Evolutionary conservation across 2,329 filamentous ascomycete species (phyloP), one percentile per base, ranked within the genome.

Genomic region (Fusarium equiseti): DNA sequence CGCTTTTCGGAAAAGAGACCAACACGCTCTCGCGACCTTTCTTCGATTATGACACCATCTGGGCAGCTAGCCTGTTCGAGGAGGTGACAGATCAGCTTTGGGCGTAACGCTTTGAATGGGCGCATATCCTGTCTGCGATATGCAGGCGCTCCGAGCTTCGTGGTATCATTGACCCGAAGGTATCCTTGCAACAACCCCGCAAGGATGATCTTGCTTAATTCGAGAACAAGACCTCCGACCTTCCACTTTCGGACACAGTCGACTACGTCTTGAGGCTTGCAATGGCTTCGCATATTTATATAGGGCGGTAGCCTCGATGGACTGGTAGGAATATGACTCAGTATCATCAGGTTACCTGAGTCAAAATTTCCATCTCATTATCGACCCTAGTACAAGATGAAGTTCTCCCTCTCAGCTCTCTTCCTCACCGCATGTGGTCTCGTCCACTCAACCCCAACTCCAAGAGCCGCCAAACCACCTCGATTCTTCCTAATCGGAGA

Each of bases 1-100:
- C 42, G 2, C 16, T 12, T 6, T 32, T 5, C 48, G 16, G 6
- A 9, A 27, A 51, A 5, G 52, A 27, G 3, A 8, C 0, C 6
- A 22, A 26, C 8, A 8, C 24, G 4, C 8, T 40, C 2, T 22
- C 46, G 9, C 8, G 53, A 2, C 40, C 63, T 1, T 57, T 46
- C 18, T 65, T 66, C 22, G 61, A 65, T 8, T 65, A 65, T 8
- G 63, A 65, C 26, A 45, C 61, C 4, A 65, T 65, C 18, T 65
- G 63, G 63, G 63, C 63, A 13, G 61, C 63, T 1, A 65, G 50
- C 11, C 16, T 65, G 2, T 65, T 65, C 5, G 63, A 65, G 5
- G 63, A 66, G 40, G 65, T 65, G 15, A 59, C 61, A 0, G 63
- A 65, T 9, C 59, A 38, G 16, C 40, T 65, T 3, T 65, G 62